Base-by-base conservation (phyloP, 306 rosid species). In the Ormosia semicastrata region DNA sequence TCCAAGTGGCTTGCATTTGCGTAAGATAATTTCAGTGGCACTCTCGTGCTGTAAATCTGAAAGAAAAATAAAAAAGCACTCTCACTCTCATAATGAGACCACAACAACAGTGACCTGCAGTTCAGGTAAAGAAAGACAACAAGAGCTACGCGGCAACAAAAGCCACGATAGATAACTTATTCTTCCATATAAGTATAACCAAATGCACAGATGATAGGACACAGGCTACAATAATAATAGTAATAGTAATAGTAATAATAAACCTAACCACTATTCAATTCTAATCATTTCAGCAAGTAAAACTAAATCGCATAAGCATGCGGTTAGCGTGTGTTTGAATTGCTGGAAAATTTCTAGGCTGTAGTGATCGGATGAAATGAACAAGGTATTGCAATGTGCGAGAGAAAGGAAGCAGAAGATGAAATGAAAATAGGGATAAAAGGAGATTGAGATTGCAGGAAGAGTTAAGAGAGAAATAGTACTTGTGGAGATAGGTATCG, bases 41-140 rank as follows among this genome's bases (percentile, higher is more conserved):
- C 59, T 54, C 59, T 66, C 85, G 14, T 52, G 83, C 75, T 60
- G 81, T 8, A 91, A 76, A 83, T 77, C 99, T 95, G 89, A 82
- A 82, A 71, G 49, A 1, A 64, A 68, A 83, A 50, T 0, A 30
- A 50, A 56, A 70, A 29, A 56, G 0, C 10, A 43, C 8, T 13
- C 71, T 36, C 53, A 74, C 63, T 34, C 79, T 34, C 53, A 81
- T 56, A 60, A 66, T 30, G 73, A 74, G 47, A 85, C 36, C 17
- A 47, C 32, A 40, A 54, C 12, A 56, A n/a, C 6, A 14, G 53
- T 24, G 50, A 62, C 37, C 66, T 11, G 30, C n/a, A 69, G 46
- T 57, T 14, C 8, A 58, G 41, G 64, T 37, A 12, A 17, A 59
- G 66, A 71, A 36, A 50, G n/a, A 10, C 36, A 36, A 5, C 40